Evolutionary conservation across 2,329 filamentous ascomycete genomes (phyloP), one percentile per base, ranked within the genome.

Genomic region (Trichophyton mentagrophytes): DNA sequence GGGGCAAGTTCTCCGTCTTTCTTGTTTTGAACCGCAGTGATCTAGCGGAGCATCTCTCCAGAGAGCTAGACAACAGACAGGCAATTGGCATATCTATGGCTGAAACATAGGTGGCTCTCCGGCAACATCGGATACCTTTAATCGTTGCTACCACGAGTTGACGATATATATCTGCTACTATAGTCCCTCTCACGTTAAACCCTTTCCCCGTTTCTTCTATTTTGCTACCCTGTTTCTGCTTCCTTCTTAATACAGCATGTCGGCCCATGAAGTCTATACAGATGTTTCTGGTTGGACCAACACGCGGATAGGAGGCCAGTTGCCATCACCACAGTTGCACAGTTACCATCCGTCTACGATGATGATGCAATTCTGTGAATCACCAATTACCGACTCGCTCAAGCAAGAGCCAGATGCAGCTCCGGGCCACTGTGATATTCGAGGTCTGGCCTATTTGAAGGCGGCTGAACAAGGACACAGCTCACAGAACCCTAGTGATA

Each of bases 401-500:
- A 59, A 59, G 40, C 38, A 15, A 36, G 57, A 59, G 33, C 57
- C 40, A 6, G 17, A 59, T 59, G 42, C 11, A 15, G 3, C 42
- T 20, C n/a, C 40, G 38, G 38, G n/a, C n/a, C 55, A 38, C 9
- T 57, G 55, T 30, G 55, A 57, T 42, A 57, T 57, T 42, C 30
- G 55, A 38, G 55, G 55, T 20, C 38, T 57, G 55, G 55, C 55
- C 17, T 57, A 38, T 57, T 40, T 57, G 30, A 59, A 44, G 40
- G 38, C 27, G 4, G 20, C 57, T 13, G 57, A 59, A 46, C 13
- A 38, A 47, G 25, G 22, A 47, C 17, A 59, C 38, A 33, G 49
- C 27, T 53, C 49, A 33, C 49, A 22, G 6, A 17, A 59, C n/a
- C 57, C 57, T 33, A 46, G 27, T 22, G 38, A 44, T 13, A 40